phyloP scores from a whole-genome alignment of 1,284 basidiomycete genomes.

The Puccinia novopanici region DNA sequence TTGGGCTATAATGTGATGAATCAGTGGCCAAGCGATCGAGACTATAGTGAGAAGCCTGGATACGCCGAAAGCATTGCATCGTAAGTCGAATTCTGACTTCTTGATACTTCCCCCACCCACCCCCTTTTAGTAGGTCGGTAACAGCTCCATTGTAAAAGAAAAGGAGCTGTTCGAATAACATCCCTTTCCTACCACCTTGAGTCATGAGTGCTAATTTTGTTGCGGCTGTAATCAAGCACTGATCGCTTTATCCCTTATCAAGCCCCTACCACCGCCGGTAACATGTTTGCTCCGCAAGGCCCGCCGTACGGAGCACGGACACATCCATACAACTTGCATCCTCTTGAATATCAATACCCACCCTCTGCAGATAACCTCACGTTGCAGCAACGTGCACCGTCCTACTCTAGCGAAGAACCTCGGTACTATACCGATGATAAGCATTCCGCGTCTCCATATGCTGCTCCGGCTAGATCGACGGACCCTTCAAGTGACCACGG shows the following conservation, averaged over 20 bases:
- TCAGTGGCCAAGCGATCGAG: conserved; percentile 37
- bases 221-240: conserved; percentile 31
- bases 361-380: not conserved
- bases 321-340: conserved; percentile 10
- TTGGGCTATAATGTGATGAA: conserved; percentile 26
- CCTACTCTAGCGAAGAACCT: conserved; percentile 38
- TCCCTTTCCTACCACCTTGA: not conserved
- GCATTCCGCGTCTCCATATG: conserved; percentile 4
- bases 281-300: not conserved
- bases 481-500: not conserved
- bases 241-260: conserved; percentile 47
- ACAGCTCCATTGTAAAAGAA: not conserved
- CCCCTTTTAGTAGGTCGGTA: conserved; percentile 5
- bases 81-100: conserved; percentile 28
- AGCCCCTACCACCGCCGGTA: conserved; percentile 33
- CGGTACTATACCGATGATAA: conserved; percentile 35
- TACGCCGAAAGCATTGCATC: conserved; percentile 48
- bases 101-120: not conserved
- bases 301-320: not conserved
- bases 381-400: conserved; percentile 22
- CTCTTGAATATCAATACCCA: conserved; percentile 5
- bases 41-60: conserved; percentile 38
- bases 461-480: not conserved
- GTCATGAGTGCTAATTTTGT: conserved; percentile 10
- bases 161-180: not conserved